A percentile compares a stretch with the other conserved stretches of the same genome.
Evolutionary conservation across 257 asterid genomes (phyloP).

Genomic region (Solanum boliviense): DNA sequence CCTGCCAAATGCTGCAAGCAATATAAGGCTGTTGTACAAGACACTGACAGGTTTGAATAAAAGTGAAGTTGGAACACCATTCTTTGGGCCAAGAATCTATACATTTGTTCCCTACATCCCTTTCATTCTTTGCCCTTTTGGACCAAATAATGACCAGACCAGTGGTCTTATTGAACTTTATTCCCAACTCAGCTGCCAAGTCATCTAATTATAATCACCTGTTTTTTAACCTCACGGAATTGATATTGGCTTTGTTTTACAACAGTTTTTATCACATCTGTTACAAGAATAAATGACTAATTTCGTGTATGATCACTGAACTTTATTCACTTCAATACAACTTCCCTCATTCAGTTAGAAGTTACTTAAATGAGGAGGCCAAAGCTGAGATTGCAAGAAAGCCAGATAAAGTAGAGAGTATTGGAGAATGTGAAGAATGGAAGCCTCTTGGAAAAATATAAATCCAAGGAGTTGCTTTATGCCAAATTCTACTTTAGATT

Average conservation of each 20-base stretch:
- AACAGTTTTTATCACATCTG: not conserved
- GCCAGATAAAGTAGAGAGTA: slow-evolving; percentile 42
- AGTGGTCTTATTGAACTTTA: not conserved
- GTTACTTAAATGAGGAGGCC: slow-evolving; percentile 16
- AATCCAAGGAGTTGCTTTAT: slow-evolving; percentile 47
- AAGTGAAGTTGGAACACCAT: slow-evolving; percentile 43
- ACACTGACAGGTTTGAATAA: slow-evolving; percentile 78
- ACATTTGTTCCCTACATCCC: slow-evolving; percentile 41
- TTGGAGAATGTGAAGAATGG: slow-evolving; percentile 27
- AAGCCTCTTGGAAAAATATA: slow-evolving; percentile 12
- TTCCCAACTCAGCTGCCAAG: slow-evolving; percentile 13
- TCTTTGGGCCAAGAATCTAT: slow-evolving; percentile 79
- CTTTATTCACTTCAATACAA: not conserved
- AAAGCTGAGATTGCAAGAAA: slow-evolving; percentile 55
- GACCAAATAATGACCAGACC: slow-evolving; percentile 29
- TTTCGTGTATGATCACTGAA: not conserved
- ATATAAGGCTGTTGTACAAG: slow-evolving; percentile 73
- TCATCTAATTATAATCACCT: slow-evolving; percentile 7
- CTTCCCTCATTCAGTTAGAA: not conserved
- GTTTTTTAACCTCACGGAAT: not conserved
- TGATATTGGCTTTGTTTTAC: not conserved
- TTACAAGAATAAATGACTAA: not conserved
- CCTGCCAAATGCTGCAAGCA: slow-evolving; percentile 35
- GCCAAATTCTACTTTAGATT: slow-evolving; percentile 46
- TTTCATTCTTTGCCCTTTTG: slow-evolving; percentile 42